Conservation (phyloP, 1,284 basidiomycete genomes). For the Trametes pubescens region DNA sequence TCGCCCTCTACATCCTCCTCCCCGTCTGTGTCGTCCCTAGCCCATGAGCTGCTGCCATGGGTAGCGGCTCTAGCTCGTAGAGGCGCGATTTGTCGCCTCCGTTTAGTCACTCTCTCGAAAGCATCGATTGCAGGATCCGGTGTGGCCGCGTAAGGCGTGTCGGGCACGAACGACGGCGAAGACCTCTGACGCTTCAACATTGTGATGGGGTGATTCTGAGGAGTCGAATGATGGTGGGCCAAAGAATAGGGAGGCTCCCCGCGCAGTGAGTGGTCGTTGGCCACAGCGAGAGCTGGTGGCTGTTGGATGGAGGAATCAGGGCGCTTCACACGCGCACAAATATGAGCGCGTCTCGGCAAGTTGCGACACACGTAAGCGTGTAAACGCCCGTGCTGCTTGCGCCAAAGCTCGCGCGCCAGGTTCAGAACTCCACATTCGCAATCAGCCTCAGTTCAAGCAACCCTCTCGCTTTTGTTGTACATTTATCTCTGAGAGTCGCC, state of each 20-base stretch:
- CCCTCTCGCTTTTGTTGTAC: background rate
- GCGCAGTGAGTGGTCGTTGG: background rate
- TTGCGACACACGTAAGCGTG: conserved; percentile 29
- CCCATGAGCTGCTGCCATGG: conserved; percentile 15
- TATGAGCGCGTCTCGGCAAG: conserved; percentile 32
- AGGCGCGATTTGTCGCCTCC: conserved; percentile 44
- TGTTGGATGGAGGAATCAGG: conserved; percentile 11
- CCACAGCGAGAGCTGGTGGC: conserved; percentile 21
- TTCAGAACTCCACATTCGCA: background rate
- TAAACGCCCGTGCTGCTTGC: conserved; percentile 11
- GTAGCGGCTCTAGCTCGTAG: conserved; percentile 13
- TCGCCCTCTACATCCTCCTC: conserved; percentile 46
- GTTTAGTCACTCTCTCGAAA: conserved; percentile 43
- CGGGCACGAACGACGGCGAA: conserved; percentile 57
- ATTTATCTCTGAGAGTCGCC: background rate
- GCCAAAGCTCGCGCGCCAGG: too few relatives aligned
- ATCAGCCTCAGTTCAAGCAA: background rate
- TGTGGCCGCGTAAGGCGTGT: conserved; percentile 38
- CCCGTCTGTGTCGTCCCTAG: conserved; percentile 30
- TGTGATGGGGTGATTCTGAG: background rate
- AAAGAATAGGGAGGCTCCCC: background rate
- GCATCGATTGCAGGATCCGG: conserved; percentile 34
- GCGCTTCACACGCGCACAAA: conserved; percentile 13
- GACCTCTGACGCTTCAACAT: conserved; percentile 78
- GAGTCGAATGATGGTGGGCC: background rate